Conservation (phyloP, 2,329 filamentous ascomycete species). For the Stachybotrys chlorohalonatus region DNA sequence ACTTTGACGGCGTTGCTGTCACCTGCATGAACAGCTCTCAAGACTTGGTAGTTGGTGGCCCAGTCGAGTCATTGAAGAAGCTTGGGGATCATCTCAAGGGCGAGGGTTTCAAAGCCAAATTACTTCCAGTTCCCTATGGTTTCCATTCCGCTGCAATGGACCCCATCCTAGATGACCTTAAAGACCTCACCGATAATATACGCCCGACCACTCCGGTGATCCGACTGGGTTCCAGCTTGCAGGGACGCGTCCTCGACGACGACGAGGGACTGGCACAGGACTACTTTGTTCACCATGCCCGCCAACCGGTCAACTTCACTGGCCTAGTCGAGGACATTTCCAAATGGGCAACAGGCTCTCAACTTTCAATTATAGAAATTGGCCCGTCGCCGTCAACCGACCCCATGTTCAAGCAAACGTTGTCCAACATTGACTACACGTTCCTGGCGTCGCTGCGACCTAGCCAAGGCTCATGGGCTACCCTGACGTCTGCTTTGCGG, state of each 20-base stretch:
- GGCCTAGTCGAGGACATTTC: conserved; percentile 5
- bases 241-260: conserved; percentile 3
- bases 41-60: conserved; percentile 18
- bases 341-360: background rate
- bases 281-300: conserved; percentile 12
- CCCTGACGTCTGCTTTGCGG: background rate
- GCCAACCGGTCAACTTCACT: conserved; percentile 15
- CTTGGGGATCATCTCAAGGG: conserved; percentile 8
- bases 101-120: conserved; percentile 12
- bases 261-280: background rate
- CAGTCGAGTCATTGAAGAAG: conserved; percentile 6
- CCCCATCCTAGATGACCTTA: conserved; percentile 11
- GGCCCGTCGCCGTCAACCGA: conserved; percentile 8
- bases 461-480: background rate
- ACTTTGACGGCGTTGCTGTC: conserved; percentile 9
- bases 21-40: conserved; percentile 20
- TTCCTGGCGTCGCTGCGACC: conserved; percentile 1
- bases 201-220: conserved; percentile 1
- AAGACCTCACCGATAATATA: background rate
- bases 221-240: conserved; percentile 8
- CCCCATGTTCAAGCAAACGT: background rate
- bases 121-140: conserved; percentile 14
- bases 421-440: background rate
- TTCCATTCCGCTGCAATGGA: conserved; percentile 20
- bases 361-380: conserved; percentile 8